phyloP scores from a whole-genome alignment of 805 yeast genomes.

The Starmerella asiatica region DNA sequence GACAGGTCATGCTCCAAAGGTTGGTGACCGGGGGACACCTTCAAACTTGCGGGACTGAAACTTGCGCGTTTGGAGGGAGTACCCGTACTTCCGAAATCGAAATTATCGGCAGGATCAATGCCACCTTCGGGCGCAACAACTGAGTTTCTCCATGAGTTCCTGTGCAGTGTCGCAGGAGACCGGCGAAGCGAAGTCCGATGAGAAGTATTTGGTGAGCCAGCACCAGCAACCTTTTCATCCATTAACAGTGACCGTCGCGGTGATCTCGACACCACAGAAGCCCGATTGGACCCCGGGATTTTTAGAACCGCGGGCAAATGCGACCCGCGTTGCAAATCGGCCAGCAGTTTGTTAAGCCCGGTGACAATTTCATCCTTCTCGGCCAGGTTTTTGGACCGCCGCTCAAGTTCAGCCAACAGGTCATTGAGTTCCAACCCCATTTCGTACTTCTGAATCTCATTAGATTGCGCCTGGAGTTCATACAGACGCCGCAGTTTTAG shows the following conservation, averaged over 20 bases:
- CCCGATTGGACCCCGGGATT: no score
- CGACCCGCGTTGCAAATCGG: constrained; percentile 7
- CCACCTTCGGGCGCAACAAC: background rate
- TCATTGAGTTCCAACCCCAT: constrained; percentile 12
- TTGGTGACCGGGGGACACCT: background rate
- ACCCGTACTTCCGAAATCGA: background rate
- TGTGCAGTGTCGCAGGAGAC: background rate
- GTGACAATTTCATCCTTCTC: constrained; percentile 9
- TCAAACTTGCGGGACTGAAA: background rate
- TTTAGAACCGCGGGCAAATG: constrained; percentile 15
- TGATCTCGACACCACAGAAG: background rate
- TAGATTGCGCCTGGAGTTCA: constrained; percentile 53
- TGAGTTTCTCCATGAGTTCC: background rate
- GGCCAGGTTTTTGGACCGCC: constrained; percentile 8
- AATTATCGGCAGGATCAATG: background rate
- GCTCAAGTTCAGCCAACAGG: constrained; percentile 17
- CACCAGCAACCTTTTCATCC: background rate
- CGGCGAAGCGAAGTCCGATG: background rate
- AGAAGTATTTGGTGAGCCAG: background rate
- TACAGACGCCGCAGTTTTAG: constrained; percentile 54
- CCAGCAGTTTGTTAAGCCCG: constrained; percentile 7
- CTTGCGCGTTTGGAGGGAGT: background rate
- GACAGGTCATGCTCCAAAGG: constrained; percentile 9
- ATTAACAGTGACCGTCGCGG: background rate
- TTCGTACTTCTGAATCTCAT: constrained; percentile 41